A percentile compares a stretch with the other conserved stretches of the same genome.
These are phyloP conservation scores for Solanum virginianum DNA, from an alignment of 257 asterid species.

Conservation along the genomic window DNA sequence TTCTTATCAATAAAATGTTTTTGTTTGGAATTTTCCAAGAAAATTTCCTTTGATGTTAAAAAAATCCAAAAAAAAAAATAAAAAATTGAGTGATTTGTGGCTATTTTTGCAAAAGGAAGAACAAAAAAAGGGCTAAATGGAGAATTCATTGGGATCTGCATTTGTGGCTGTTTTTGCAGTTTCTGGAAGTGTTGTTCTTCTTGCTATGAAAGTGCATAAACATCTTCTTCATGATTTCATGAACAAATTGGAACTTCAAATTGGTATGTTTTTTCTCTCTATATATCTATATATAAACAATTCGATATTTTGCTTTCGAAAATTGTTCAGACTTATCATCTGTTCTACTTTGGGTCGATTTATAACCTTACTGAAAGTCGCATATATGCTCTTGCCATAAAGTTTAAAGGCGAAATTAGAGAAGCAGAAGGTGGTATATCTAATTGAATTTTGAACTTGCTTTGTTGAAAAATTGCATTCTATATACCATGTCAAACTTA, in stretches of 20 bases:
- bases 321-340: background rate
- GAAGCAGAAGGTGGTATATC: background rate
- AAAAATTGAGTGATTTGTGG: background rate
- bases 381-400: background rate
- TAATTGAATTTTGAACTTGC: background rate
- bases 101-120: background rate
- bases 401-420: background rate
- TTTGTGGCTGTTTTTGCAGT: conserved; percentile 79
- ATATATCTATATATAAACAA: too few relatives aligned
- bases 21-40: background rate
- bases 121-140: conserved; percentile 22
- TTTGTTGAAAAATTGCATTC: background rate
- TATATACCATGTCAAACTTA: too few relatives aligned
- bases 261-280: conserved; percentile 1
- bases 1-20: background rate
- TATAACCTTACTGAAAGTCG: background rate
- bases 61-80: background rate
- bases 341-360: background rate
- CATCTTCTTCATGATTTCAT: conserved; percentile 78
- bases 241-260: conserved; percentile 58
- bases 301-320: background rate
- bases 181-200: conserved; percentile 72
- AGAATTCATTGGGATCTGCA: conserved; percentile 42
- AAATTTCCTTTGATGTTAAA: background rate
- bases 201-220: conserved; percentile 70